Base-by-base conservation (phyloP, 768 basidiomycete genomes). In the Hebeloma cylindrosporum region DNA sequence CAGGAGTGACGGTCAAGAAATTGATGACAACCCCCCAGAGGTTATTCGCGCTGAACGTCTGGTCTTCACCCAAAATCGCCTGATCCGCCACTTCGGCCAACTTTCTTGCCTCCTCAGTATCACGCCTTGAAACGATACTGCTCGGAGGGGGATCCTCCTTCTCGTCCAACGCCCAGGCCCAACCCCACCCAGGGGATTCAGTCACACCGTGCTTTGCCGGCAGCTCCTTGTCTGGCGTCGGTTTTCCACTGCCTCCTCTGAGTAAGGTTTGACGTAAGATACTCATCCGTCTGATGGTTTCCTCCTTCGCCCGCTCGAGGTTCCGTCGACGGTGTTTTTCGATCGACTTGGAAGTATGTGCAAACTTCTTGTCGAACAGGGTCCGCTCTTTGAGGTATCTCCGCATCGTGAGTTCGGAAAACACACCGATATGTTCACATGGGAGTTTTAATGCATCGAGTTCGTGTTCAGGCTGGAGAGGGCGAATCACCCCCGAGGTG, bases 131-230 rank as follows among this genome's bases (percentile, higher is more conserved):
- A 23, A 89, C 88, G 53, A 97, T 91, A 41, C 92, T 93, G 56
- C 86, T 89, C 2, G 94, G 88, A 3, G 95, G 95, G 3, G 95
- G 95, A 14, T 74, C 72, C 66, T 96, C 93, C 39, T 79, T 70
- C 11, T 73, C 80, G 49, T 90, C 85, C 45, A 92, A 63, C 5
- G 85, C 91, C 93, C 88, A 97, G 14, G 83, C 81, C 84, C 89
- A 93, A 21, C 73, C 78, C 84, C 83, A 88, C 50, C 74, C 80
- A 21, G 76, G 72, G 5, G 70, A 71, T 30, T 69, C 68, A 42
- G 64, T 59, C 29, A 74, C 56, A 33, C 61, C 66, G 30, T 68
- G 68, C 47, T 71, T 75, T 43, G 63, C 30, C 25, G 47, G 45
- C 32, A 54, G 26, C 16, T 40, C 48, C 21, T 39, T 32, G 4